Evolutionary conservation across 495 filamentous ascomycete species (phyloP).

Genomic region (Neurospora cerealis): DNA sequence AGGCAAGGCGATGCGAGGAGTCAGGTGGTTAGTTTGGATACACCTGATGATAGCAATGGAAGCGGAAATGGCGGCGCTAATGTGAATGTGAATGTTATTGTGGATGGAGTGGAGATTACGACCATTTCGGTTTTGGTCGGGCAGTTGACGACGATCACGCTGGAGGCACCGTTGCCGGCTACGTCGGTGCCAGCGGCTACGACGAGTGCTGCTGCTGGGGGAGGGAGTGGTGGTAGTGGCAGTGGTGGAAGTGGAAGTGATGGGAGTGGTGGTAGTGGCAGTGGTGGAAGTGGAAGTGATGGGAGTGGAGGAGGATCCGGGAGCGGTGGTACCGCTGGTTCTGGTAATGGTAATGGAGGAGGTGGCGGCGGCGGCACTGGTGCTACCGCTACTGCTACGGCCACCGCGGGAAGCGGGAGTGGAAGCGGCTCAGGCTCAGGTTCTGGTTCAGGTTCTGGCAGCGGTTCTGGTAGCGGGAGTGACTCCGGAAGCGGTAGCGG

Average conservation of each 20-base stretch:
- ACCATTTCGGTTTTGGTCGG: slow-evolving; percentile 28
- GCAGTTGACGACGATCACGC: slow-evolving; percentile 23
- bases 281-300: not conserved
- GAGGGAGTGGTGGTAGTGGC: not conserved
- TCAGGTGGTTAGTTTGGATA: not conserved
- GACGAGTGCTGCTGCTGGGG: not conserved
- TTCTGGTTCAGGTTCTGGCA: not conserved
- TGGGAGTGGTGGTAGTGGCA: not conserved
- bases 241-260: not conserved
- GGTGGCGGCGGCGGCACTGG: not conserved
- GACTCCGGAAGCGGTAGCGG: too few species aligned
- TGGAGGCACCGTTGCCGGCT: slow-evolving; percentile 9
- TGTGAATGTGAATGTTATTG: slow-evolving; percentile 14
- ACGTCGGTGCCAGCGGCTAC: slow-evolving; percentile 5
- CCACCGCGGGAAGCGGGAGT: not conserved
- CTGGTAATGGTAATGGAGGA: not conserved
- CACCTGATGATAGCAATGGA: not conserved
- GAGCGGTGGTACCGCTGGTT: not conserved
- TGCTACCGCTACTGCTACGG: not conserved
- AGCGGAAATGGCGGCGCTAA: not conserved
- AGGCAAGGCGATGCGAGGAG: slow-evolving; percentile 16
- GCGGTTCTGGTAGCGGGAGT: not conserved
- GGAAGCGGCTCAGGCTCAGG: too few species aligned
- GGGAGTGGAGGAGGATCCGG: not conserved
- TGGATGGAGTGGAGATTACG: slow-evolving; percentile 22